Conservation (phyloP, 805 yeast species). For the Zygosaccharomyces pseudorouxii region DNA sequence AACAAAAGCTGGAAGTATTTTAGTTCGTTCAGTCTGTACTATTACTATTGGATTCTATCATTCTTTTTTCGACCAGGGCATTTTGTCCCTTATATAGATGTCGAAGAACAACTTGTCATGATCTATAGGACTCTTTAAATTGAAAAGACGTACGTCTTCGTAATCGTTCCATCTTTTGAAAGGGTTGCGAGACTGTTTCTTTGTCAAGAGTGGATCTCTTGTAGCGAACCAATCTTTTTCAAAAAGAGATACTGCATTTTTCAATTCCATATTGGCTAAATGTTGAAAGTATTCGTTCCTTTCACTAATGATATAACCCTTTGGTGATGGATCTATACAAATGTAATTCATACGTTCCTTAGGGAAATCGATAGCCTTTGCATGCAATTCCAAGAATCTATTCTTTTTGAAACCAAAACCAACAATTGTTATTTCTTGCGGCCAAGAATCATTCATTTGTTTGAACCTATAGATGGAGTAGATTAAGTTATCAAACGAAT, state of each 20-base stretch:
- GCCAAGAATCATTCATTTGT: constrained; percentile 45
- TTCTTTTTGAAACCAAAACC: constrained; percentile 71
- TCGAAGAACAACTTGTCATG: constrained; percentile 21
- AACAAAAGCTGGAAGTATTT: constrained; percentile 31
- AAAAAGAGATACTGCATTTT: constrained; percentile 52
- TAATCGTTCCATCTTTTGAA: constrained; percentile 43
- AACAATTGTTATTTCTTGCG: constrained; percentile 49
- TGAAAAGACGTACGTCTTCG: constrained; percentile 11
- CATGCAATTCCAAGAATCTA: constrained; percentile 55
- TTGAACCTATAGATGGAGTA: constrained; percentile 54
- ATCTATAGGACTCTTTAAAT: constrained; percentile 7
- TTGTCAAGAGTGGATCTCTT: constrained; percentile 40
- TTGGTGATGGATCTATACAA: constrained; percentile 55
- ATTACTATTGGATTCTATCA: too few relatives aligned
- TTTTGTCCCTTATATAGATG: constrained; percentile 21
- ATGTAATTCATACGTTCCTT: constrained; percentile 41
- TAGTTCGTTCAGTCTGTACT: constrained; percentile 17
- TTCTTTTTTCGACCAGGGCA: constrained; percentile 31
- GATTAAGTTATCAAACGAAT: constrained; percentile 72
- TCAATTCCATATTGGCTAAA: constrained; percentile 45
- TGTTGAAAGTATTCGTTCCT: constrained; percentile 42
- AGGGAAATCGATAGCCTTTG: constrained; percentile 46
- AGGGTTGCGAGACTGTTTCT: constrained; percentile 56
- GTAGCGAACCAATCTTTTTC: constrained; percentile 54
- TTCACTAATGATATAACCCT: constrained; percentile 24